These are phyloP conservation scores for Solanum pennellii DNA, from an alignment of 257 asterid species.

Conservation along the genomic window DNA sequence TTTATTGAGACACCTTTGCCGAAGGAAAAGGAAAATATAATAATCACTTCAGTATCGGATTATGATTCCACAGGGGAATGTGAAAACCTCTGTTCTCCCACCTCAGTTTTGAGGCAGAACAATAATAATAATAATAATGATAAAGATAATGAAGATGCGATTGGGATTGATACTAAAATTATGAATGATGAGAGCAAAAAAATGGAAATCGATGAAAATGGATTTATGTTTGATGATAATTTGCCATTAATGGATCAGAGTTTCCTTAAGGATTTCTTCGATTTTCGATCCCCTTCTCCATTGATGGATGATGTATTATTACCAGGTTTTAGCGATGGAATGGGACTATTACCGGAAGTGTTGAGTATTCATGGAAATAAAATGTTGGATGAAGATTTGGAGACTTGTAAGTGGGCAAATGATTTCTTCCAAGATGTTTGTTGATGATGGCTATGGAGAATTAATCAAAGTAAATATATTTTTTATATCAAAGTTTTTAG, in stretches of 20 bases:
- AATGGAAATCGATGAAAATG: background rate
- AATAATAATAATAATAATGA: background rate
- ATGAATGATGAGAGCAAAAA: background rate
- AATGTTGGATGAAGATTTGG: conserved; percentile 6
- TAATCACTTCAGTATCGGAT: conserved; percentile 9
- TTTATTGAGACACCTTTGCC: conserved; percentile 22
- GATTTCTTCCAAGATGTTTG: conserved; percentile 1
- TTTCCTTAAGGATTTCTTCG: conserved; percentile 19
- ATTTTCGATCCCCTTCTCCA: conserved; percentile 28
- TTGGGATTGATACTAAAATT: background rate
- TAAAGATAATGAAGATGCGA: background rate
- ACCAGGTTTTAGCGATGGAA: conserved; percentile 2
- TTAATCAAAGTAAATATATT: background rate
- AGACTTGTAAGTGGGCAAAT: conserved; percentile 20
- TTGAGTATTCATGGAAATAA: background rate
- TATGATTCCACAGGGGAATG: conserved; percentile 26
- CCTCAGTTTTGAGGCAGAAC: conserved; percentile 34
- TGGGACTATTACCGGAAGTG: background rate
- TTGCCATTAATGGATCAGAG: conserved; percentile 21
- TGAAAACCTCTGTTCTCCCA: conserved; percentile 30
- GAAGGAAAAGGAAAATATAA: background rate
- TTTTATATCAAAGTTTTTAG: background rate
- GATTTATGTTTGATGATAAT: background rate
- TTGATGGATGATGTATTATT: conserved; percentile 5
- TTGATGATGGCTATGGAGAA: background rate